Percentiles rank a stretch among this genome's conserved stretches.
These are phyloP conservation scores for Tritrichomonas foetus DNA, from an alignment of 208 protist genomes.

Conservation along the genomic window DNA sequence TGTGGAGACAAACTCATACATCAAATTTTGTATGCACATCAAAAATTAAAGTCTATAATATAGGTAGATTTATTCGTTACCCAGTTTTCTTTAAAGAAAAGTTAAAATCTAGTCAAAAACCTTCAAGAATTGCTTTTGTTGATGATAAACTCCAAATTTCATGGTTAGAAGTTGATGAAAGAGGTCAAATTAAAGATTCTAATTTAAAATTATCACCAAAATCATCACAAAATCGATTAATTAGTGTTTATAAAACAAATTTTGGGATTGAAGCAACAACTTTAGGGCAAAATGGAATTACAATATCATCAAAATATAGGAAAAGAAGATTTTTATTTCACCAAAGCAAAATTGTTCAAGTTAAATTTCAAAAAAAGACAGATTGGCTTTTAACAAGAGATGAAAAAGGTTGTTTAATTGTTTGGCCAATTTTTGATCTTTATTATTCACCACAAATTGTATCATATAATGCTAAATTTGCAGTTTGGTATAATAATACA, in stretches of 20 bases:
- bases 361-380: background rate
- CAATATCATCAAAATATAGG: background rate
- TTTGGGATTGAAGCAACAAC: background rate
- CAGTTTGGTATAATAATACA: background rate
- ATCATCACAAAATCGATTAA: background rate
- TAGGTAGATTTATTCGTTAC: too few relatives aligned
- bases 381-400: background rate
- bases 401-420: background rate
- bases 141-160: background rate
- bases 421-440: background rate
- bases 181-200: background rate
- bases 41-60: too few relatives aligned
- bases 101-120: too few relatives aligned
- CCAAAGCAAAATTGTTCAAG: background rate
- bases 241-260: background rate
- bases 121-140: background rate
- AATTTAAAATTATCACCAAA: background rate
- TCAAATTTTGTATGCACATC: background rate
- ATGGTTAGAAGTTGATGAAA: background rate
- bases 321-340: background rate
- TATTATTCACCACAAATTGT: background rate
- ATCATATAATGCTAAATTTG: background rate
- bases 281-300: background rate
- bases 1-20: background rate
- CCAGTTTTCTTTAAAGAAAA: too few relatives aligned